Evolutionary conservation across 331 rosid species (phyloP).

Genomic region (Dryas integrifolia): DNA sequence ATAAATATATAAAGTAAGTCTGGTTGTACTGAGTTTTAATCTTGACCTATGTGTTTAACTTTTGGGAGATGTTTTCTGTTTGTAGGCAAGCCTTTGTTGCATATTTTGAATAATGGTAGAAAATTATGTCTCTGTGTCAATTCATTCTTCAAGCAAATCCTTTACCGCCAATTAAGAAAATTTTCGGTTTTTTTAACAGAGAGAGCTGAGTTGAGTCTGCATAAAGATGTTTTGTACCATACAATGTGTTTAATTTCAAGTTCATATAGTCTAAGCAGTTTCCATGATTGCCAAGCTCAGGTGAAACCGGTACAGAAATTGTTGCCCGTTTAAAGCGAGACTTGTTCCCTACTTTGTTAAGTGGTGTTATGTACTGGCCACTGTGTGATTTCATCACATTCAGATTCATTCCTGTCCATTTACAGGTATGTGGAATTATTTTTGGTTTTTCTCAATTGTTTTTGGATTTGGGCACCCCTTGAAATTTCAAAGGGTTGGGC

Average conservation of each 20-base stretch:
- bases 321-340: slow-evolving; percentile 72
- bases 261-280: slow-evolving; percentile 10
- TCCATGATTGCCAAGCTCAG: slow-evolving; percentile 33
- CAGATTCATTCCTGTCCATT: slow-evolving; percentile 75
- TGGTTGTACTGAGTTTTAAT: background rate
- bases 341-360: slow-evolving; percentile 66
- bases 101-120: background rate
- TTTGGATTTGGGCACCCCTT: background rate
- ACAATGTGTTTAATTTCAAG: background rate
- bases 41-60: background rate
- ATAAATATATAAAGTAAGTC: background rate
- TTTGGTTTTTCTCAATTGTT: background rate
- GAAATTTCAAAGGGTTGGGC: background rate
- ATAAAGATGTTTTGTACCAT: background rate
- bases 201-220: background rate
- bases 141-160: background rate
- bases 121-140: background rate
- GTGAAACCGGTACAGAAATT: slow-evolving; percentile 66
- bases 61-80: background rate
- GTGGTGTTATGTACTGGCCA: slow-evolving; percentile 83
- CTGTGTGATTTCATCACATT: slow-evolving; percentile 76
- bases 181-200: background rate
- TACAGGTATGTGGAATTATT: slow-evolving; percentile 55
- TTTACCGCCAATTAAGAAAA: background rate
- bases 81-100: background rate